Evolutionary conservation across 2,329 filamentous ascomycete genomes (phyloP), one percentile per base, ranked within the genome.

Genomic region (Trichoderma atrobrunneum): DNA sequence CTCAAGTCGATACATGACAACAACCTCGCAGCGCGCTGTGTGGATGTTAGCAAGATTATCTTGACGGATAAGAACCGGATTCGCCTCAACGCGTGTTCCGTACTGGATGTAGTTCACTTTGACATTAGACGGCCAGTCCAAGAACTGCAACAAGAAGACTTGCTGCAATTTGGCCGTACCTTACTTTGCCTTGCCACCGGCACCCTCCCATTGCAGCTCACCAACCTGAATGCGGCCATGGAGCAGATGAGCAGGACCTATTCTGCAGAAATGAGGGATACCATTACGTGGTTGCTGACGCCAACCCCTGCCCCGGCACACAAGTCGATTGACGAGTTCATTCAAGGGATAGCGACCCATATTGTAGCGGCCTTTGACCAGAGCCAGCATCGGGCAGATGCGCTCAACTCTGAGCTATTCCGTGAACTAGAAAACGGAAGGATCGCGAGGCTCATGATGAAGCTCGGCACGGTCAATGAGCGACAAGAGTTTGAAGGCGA

Each of bases 341-440:
- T 97, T 24, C 88, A 86, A 26, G 91, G 92, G 61, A 95, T 98
- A 74, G 89, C 94, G 1, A 87, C 89, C 28, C 94, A 97, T 77
- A 86, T 97, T 73, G 88, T 93, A 59, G 87, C 90, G 7, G 88
- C 90, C 1, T 90, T 97, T 74, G 93, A 98, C 80, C 91, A 90
- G 72, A 88, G 90, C 10, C 88, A 96, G n/a, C 94, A 96, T 75
- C 86, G 90, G 43, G 88, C 92, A 72, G 96, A 99, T 79, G 89
- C 91, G 16, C 84, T 94, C 21, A 91, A 87, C 48, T 90, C 88
- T 18, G 89, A 93, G 67, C 85, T 98, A 30, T 89, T 87, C 76
- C 88, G 91, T 48, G 95, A 98, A 80, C 87, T 98, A 7, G 96
- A 98, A 79, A 98, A 98, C 77, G 95, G 92, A 11, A 90, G 96